Percentiles rank a stretch among this genome's conserved stretches.
Evolutionary conservation across 106 monocot genomes (phyloP).

Genomic region (Acorus gramineus): DNA sequence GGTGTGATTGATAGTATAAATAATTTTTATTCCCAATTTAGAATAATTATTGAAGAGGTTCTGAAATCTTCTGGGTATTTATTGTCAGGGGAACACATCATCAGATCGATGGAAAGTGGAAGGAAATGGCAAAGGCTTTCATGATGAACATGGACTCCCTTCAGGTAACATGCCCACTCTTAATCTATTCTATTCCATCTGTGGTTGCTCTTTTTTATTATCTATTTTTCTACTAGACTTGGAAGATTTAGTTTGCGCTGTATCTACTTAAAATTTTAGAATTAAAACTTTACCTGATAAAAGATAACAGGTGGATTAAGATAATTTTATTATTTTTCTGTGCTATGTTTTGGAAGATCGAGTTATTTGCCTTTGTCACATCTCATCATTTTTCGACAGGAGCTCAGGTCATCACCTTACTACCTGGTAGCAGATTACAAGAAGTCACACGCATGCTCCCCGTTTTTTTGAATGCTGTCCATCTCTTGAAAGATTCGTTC

Average conservation of each 20-base stretch:
- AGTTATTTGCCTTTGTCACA: constrained; percentile 3
- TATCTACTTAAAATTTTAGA: no score
- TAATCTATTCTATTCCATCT: not conserved
- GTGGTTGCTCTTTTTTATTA: not conserved
- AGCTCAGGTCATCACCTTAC: constrained; percentile 50
- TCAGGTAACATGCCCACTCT: constrained; percentile 19
- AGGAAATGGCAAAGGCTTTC: constrained; percentile 45
- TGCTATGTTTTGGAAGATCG: not conserved
- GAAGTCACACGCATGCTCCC: constrained; percentile 92
- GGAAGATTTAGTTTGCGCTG: no score
- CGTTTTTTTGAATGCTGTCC: constrained; percentile 51
- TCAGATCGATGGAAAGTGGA: constrained; percentile 23
- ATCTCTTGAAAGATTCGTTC: constrained; percentile 36
- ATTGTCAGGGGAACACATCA: not conserved
- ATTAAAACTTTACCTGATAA: no score
- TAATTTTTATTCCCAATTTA: no score
- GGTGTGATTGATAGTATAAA: no score
- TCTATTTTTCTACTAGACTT: not conserved
- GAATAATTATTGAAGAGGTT: no score
- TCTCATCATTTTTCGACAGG: constrained; percentile 26
- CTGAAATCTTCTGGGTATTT: no score
- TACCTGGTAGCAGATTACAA: constrained; percentile 95
- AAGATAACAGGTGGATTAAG: no score
- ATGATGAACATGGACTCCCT: constrained; percentile 39
- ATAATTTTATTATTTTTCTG: not conserved